Conservation (phyloP, 1,284 basidiomycete species). For the Papiliotrema fonsecae region DNA sequence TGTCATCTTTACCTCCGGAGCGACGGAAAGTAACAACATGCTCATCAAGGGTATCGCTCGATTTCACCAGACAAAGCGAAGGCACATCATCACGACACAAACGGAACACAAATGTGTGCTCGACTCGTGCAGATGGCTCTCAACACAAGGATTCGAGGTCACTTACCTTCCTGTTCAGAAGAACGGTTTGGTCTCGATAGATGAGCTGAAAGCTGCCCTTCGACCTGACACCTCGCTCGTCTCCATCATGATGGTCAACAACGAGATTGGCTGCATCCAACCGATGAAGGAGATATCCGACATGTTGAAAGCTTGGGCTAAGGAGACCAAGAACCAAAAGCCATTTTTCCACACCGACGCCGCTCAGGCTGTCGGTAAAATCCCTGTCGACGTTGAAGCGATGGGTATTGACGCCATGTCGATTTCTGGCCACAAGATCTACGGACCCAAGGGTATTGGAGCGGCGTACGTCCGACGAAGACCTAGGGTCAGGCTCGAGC, state of each 20-base stretch:
- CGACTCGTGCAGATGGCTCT: constrained; percentile 91
- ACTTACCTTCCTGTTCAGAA: constrained; percentile 91
- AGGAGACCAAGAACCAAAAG: constrained; percentile 66
- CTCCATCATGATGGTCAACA: constrained; percentile 98
- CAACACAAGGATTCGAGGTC: constrained; percentile 95
- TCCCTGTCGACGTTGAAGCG: constrained; percentile 87
- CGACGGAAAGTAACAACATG: constrained; percentile 99
- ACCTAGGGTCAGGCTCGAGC: constrained; percentile 90
- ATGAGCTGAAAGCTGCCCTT: constrained; percentile 73
- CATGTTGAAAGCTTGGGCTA: constrained; percentile 55
- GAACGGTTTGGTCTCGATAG: constrained; percentile 77
- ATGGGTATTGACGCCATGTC: constrained; percentile 95
- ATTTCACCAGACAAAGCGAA: constrained; percentile 86
- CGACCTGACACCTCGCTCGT: constrained; percentile 80
- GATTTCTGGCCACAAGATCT: constrained; percentile 95
- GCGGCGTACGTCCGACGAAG: constrained; percentile 89
- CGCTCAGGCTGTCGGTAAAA: constrained; percentile 91
- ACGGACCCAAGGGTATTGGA: constrained; percentile 96
- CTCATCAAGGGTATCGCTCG: constrained; percentile 93
- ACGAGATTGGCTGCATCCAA: constrained; percentile 98
- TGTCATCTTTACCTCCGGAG: constrained; percentile 95
- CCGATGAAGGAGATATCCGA: constrained; percentile 93
- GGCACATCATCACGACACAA: constrained; percentile 85
- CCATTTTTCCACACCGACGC: constrained; percentile 97
- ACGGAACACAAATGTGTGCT: constrained; percentile 99